Base-by-base conservation (phyloP, 257 asterid genomes). In the Vinca minor region DNA sequence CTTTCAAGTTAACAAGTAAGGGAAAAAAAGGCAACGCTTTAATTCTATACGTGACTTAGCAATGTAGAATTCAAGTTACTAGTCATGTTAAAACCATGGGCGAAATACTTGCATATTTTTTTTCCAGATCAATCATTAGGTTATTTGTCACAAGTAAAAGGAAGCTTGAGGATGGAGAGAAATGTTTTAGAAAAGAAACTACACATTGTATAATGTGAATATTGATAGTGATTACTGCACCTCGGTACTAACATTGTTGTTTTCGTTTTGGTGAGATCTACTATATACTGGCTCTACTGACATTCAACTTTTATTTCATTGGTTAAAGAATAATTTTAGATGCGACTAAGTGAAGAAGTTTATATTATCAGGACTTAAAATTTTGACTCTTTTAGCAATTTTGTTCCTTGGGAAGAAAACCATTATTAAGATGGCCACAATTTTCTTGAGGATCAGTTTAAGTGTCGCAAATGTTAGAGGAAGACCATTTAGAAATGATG, bases 251-350 rank as follows among this genome's bases (percentile, higher is more conserved):
- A 25, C 35, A 52, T 52, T 31, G 11, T 10, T 50, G 25, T 7
- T 52, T 52, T 52, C 32, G 12, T 26, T 13, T n/a, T 52, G n/a
- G 35, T 26, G 20, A 6, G 35, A 25, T 21, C 13, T 25, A n/a
- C 25, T 61, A 25, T 23, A 61, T 20, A 31, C 18, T 42, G 15
- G n/a, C n/a, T n/a, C n/a, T n/a, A n/a, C n/a, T n/a, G n/a, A n/a
- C n/a, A n/a, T n/a, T 52, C 18, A 52, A 12, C 59, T 52, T 52
- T 14, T 52, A 41, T 39, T 61, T 58, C 46, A 47, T 26, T 61
- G 17, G 20, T 8, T 6, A 28, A 41, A 17, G 15, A 31, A 14
- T 14, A 26, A 52, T 7, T 34, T 25, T 25, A 26, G 15, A 62
- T 39, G 26, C 25, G 21, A 13, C 29, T 26, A 23, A 62, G 38